A percentile compares a stretch with the other conserved stretches of the same genome.
Conservation (phyloP, 192 early-diverging fungal genomes). For the Backusella australiensis region DNA sequence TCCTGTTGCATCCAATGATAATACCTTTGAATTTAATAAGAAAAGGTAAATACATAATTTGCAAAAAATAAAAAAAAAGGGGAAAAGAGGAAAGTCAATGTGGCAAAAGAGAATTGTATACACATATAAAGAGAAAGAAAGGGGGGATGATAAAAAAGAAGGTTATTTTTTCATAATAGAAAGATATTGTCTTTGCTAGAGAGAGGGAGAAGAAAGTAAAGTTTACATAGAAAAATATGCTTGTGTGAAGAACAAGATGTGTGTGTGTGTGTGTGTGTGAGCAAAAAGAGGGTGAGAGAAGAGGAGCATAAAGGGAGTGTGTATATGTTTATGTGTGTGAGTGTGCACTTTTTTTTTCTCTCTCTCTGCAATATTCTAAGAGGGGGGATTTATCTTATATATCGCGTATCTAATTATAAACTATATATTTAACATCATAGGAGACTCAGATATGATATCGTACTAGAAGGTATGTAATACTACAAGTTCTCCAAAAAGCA, state of each 20-base stretch:
- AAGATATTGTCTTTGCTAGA: neutral
- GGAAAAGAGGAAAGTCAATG: neutral
- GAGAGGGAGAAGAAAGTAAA: neutral
- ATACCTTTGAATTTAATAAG: neutral
- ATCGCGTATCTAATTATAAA: conserved; percentile 1
- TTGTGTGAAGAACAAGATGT: neutral
- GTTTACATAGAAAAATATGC: neutral
- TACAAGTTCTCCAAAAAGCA: neutral
- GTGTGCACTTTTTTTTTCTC: neutral
- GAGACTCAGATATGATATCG: conserved; percentile 14
- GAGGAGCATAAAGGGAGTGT: neutral
- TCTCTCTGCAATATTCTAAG: neutral
- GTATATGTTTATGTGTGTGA: neutral
- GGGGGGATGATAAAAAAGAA: neutral
- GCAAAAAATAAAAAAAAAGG: neutral
- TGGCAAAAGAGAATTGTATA: neutral
- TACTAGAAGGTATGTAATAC: conserved; percentile 19
- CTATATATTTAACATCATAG: neutral
- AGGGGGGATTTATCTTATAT: neutral
- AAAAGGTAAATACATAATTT: neutral
- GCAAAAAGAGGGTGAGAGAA: neutral
- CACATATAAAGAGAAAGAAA: neutral
- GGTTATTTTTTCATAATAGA: neutral
- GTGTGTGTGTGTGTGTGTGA: neutral
- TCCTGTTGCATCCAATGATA: neutral